Conservation (phyloP, 2,329 filamentous ascomycete genomes). For the Tolypocladium tundrense region DNA sequence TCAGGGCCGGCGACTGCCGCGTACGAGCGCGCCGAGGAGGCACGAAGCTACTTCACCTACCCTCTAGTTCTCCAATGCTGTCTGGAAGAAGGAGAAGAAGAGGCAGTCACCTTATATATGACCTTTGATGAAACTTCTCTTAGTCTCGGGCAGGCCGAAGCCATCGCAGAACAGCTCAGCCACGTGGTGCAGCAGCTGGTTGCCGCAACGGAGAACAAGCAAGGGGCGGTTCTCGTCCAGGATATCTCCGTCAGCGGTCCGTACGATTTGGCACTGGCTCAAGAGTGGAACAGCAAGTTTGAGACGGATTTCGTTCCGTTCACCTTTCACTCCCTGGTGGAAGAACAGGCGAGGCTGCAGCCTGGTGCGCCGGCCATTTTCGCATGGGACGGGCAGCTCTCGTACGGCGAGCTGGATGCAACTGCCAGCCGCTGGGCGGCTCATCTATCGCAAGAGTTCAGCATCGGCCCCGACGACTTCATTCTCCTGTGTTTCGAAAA, state of each 20-base stretch:
- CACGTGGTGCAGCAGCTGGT: background rate
- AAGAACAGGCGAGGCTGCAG: constrained; percentile 18
- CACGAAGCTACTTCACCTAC: constrained; percentile 2
- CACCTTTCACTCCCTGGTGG: background rate
- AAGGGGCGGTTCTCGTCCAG: background rate
- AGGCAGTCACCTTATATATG: background rate
- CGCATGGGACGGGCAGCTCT: too few relatives aligned
- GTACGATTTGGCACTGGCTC: background rate
- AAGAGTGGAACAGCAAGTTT: background rate
- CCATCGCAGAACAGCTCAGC: background rate
- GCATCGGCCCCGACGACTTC: constrained; percentile 6
- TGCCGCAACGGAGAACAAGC: background rate
- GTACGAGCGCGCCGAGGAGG: background rate
- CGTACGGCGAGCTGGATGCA: too few relatives aligned
- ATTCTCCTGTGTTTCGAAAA: too few relatives aligned
- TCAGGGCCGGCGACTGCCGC: background rate
- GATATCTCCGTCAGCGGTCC: background rate
- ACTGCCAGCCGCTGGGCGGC: background rate
- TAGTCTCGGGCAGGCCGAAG: background rate
- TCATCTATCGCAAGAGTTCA: constrained; percentile 8
- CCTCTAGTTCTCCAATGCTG: background rate
- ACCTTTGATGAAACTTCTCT: background rate
- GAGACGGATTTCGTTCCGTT: too few relatives aligned
- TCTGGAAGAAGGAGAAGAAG: background rate
- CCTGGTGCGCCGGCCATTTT: constrained; percentile 13